Percentiles rank a stretch among this genome's conserved stretches.
These are phyloP conservation scores for Penicillium sclerotiorum DNA, from an alignment of 2,329 filamentous ascomycete genomes.

Conservation along the genomic window DNA sequence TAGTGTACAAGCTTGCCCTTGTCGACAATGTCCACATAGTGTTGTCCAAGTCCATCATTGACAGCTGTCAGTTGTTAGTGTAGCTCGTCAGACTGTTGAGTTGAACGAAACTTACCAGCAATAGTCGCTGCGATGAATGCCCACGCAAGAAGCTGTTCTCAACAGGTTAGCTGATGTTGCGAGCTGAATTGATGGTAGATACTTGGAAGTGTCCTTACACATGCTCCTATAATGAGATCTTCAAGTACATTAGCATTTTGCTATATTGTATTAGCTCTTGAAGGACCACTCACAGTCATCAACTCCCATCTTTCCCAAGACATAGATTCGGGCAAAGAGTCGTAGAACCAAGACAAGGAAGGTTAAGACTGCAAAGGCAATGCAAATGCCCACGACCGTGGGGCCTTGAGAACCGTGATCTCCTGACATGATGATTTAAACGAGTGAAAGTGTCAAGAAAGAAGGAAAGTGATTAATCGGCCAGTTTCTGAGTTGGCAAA, in stretches of 20 bases:
- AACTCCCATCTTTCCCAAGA: slow-evolving; percentile 34
- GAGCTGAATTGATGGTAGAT: not conserved
- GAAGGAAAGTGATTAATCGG: not conserved
- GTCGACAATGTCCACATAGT: slow-evolving; percentile 15
- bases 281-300: slow-evolving; percentile 33
- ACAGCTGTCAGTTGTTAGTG: slow-evolving; percentile 18
- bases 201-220: slow-evolving; percentile 23
- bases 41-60: slow-evolving; percentile 23
- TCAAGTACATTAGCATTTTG: slow-evolving; percentile 11
- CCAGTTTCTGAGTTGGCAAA: slow-evolving; percentile 2
- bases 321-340: slow-evolving; percentile 44
- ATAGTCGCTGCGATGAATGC: slow-evolving; percentile 41
- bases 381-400: slow-evolving; percentile 36
- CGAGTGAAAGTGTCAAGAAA: slow-evolving; percentile 4
- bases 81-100: not conserved
- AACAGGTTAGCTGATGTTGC: slow-evolving; percentile 1
- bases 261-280: not conserved
- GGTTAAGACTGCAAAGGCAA: slow-evolving; percentile 44
- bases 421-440: slow-evolving; percentile 16
- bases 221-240: slow-evolving; percentile 36
- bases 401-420: slow-evolving; percentile 36
- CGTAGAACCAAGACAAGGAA: slow-evolving; percentile 41
- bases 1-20: slow-evolving; percentile 16
- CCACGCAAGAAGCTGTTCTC: slow-evolving; percentile 33
- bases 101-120: slow-evolving; percentile 24